Evolutionary conservation across 164 flowering plant genomes (phyloP), one percentile per base, ranked within the genome.

Genomic region (Nelumbo lutea): DNA sequence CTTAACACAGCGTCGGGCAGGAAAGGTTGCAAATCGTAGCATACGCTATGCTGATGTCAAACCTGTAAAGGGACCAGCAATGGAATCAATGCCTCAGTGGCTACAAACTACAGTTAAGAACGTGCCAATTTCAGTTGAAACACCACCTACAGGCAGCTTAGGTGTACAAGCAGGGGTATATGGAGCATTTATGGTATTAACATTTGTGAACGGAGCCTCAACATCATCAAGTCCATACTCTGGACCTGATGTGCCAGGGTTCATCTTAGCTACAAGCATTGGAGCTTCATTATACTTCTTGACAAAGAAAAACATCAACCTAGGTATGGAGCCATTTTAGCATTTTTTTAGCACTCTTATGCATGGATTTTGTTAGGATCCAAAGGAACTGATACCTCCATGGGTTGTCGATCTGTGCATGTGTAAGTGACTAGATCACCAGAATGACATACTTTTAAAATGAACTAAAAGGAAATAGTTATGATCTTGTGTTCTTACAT

Each of bases 281-380:
- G 98, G 97, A 48, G 96, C 96, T 64, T 86, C 97, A 70, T 79
- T 91, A 65, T 91, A 87, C 80, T 91, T 94, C 81, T 80, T 94
- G 84, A 89, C 96, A 60, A 90, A 86, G 75, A 91, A 78, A 83
- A 90, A 87, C 65, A 79, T 86, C 39, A 89, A 83, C 73, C 73
- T 91, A 65, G 97, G 98, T 90, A 83, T 71, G 79, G 27, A 62
- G 6, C 15, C 65, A 51, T n/a, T 45, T n/a, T 1, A 7, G 2
- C 27, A 48, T 39, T 15, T 8, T 14, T 56, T 9, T 44, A 57
- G 11, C 27, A 27, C 27, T 27, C 27, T 27, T 27, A 27, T 53
- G 57, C 57, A 53, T 15, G 3, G 14, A 9, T 27, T 10, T 53
- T 53, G 14, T 53, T 53, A 53, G 57, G 57, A 13, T 53, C 14